Evolutionary conservation across 2,329 filamentous ascomycete genomes (phyloP).

Genomic region (Aspergillus aculeatus): DNA sequence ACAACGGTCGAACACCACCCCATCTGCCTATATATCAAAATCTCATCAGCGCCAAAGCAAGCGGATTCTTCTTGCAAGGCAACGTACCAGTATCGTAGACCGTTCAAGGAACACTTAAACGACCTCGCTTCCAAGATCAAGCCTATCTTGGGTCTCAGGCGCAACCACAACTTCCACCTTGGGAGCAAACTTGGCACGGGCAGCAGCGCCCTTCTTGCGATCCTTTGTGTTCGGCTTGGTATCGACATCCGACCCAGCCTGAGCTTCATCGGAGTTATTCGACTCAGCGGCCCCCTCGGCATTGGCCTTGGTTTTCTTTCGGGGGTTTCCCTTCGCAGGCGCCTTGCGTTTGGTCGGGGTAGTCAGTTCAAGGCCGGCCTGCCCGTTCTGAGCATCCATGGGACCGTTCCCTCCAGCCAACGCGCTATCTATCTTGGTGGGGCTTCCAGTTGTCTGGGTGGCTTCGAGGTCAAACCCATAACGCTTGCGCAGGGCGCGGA

Average conservation of each 20-base stretch:
- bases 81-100: neutral
- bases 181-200: conserved; percentile 16
- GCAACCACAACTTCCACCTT: neutral
- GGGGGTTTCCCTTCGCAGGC: neutral
- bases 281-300: neutral
- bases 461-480: conserved; percentile 24
- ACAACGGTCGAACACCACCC: neutral
- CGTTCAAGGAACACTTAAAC: neutral
- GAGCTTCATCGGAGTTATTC: neutral
- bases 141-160: neutral
- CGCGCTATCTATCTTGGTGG: neutral
- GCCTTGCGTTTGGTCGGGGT: neutral
- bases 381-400: neutral
- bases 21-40: neutral
- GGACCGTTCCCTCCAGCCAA: neutral
- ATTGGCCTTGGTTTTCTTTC: neutral
- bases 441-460: neutral
- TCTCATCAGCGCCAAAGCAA: neutral
- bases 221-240: neutral
- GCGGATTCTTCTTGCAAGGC: neutral
- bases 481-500: conserved; percentile 26
- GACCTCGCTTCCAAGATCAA: neutral
- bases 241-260: neutral
- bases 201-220: conserved; percentile 4
- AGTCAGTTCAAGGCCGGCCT: neutral